phyloP scores from a whole-genome alignment of 2,329 filamentous ascomycete species.

The Aureobasidium sp. region DNA sequence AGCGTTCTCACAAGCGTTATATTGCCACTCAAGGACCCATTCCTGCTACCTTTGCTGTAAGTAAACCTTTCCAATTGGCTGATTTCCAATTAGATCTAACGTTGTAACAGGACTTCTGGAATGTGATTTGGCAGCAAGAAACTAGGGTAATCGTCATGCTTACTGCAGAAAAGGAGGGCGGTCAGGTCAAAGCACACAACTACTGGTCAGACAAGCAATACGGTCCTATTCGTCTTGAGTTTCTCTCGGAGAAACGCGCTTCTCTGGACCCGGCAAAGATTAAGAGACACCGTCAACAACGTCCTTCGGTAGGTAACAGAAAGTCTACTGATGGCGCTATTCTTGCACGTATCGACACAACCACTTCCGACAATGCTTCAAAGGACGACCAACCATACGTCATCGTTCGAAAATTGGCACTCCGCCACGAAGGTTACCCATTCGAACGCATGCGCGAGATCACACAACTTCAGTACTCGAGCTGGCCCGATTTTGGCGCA shows the following conservation, averaged over 20 bases:
- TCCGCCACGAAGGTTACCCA: slow-evolving; percentile 68
- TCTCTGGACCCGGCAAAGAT: slow-evolving; percentile 61
- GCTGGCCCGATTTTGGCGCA: slow-evolving; percentile 96
- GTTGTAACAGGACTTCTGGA: slow-evolving; percentile 79
- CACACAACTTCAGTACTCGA: slow-evolving; percentile 86
- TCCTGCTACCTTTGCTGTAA: slow-evolving; percentile 81
- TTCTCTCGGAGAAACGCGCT: slow-evolving; percentile 74
- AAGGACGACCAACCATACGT: slow-evolving; percentile 61
- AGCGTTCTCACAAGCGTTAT: slow-evolving; percentile 80
- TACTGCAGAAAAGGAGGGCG: slow-evolving; percentile 87
- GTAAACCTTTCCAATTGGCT: slow-evolving; percentile 26
- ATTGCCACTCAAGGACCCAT: slow-evolving; percentile 94
- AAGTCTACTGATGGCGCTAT: slow-evolving; percentile 28
- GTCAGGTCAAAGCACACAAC: slow-evolving; percentile 87
- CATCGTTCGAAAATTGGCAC: slow-evolving; percentile 76
- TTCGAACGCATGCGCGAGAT: slow-evolving; percentile 86
- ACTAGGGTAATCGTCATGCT: slow-evolving; percentile 93
- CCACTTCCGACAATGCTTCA: slow-evolving; percentile 20
- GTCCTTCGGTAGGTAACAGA: slow-evolving; percentile 31
- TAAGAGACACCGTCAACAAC: slow-evolving; percentile 30
- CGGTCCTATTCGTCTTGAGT: slow-evolving; percentile 66
- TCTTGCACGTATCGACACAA: slow-evolving; percentile 21
- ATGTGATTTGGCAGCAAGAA: slow-evolving; percentile 93
- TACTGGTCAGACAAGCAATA: slow-evolving; percentile 83
- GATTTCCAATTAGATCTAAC: neutral